phyloP scores from a whole-genome alignment of 2,329 filamentous ascomycete species.

The Cytospora piceae region DNA sequence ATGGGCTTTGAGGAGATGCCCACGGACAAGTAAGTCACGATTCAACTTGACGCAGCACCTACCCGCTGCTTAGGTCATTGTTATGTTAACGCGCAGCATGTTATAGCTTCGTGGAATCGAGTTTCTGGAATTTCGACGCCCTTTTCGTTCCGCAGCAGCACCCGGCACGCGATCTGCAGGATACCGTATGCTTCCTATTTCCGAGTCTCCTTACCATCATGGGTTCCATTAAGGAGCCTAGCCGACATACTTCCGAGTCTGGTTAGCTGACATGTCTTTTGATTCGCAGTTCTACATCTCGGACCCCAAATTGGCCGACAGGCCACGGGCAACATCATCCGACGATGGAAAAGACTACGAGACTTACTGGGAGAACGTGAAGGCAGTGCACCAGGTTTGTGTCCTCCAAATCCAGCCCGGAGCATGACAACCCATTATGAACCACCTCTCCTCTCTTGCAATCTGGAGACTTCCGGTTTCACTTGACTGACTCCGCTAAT shows the following conservation, averaged over 20 bases:
- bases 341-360: slow-evolving; percentile 71
- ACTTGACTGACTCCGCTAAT: background rate
- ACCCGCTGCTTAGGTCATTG: background rate
- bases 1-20: slow-evolving; percentile 99
- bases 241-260: background rate
- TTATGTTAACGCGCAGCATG: background rate
- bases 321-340: slow-evolving; percentile 59
- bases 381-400: slow-evolving; percentile 73
- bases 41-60: background rate
- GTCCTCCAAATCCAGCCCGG: background rate
- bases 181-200: slow-evolving; percentile 59
- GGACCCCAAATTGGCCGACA: slow-evolving; percentile 78
- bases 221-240: background rate
- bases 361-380: slow-evolving; percentile 86
- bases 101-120: slow-evolving; percentile 72
- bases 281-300: slow-evolving; percentile 80
- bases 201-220: background rate
- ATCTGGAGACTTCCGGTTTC: background rate
- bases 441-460: background rate
- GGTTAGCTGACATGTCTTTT: background rate
- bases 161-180: slow-evolving; percentile 93
- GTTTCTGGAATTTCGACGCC: slow-evolving; percentile 99
- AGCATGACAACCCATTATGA: background rate
- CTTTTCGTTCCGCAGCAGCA: slow-evolving; percentile 98
- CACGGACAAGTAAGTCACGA: slow-evolving; percentile 69